phyloP scores from a whole-genome alignment of 2,329 filamentous ascomycete genomes.

The Fusarium sp. region DNA sequence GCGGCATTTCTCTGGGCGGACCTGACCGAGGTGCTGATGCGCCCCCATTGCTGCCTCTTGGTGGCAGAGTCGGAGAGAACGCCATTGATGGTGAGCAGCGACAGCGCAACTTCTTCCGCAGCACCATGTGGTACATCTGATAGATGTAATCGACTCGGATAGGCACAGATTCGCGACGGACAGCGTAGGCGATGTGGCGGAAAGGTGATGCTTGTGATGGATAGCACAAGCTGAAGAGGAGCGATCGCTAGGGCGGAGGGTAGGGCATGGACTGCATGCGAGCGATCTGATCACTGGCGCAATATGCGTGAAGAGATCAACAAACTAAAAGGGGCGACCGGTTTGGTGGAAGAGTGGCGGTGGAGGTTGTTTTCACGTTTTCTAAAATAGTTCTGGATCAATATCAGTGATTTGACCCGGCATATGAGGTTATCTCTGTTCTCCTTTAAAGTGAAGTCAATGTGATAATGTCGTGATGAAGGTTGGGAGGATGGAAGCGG shows the following conservation, averaged over 20 bases:
- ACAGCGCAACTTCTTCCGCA: conserved; percentile 51
- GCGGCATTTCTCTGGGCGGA: conserved; percentile 48
- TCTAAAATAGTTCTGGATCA: conserved; percentile 26
- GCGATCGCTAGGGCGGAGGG: conserved; percentile 35
- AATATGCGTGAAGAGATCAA: conserved; percentile 9
- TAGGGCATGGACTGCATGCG: conserved; percentile 26
- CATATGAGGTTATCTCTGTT: neutral
- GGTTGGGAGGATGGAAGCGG: neutral
- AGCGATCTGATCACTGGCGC: conserved; percentile 22
- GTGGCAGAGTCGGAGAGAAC: conserved; percentile 39
- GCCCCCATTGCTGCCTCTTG: conserved; percentile 48
- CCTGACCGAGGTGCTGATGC: conserved; percentile 43
- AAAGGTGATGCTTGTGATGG: neutral
- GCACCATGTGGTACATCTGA: conserved; percentile 60
- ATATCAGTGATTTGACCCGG: conserved; percentile 18
- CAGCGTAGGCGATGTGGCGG: neutral
- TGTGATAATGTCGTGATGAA: neutral
- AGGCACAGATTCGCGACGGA: neutral
- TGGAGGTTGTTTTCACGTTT: conserved; percentile 45
- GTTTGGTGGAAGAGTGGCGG: conserved; percentile 51
- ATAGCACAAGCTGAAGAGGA: neutral
- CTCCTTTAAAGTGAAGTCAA: neutral
- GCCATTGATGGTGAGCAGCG: conserved; percentile 46
- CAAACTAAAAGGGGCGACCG: conserved; percentile 49
- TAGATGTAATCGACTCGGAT: neutral